Evolutionary conservation across 192 early-diverging fungal species (phyloP), one percentile per base, ranked within the genome.

Genomic region (Rhizophagus prolifer): DNA sequence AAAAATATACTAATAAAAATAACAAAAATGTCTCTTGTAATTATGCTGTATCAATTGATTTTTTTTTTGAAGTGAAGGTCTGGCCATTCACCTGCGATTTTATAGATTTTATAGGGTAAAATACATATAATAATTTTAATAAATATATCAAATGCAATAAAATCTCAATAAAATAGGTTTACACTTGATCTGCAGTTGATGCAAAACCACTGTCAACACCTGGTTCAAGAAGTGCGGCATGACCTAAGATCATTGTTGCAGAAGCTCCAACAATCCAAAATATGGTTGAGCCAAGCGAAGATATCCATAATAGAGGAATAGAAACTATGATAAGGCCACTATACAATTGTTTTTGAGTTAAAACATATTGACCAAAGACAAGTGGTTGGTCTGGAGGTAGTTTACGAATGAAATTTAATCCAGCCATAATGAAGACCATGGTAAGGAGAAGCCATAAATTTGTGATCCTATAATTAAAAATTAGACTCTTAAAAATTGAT

Each of bases 241-340:
- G 89, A 64, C 86, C 86, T 28, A 87, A 60, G 73, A 90, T 81
- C n/a, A 82, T 72, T 47, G 87, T 77, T 41, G 87, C 87, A 69
- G 86, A 85, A 61, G 89, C 89, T 67, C 88, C 86, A 74, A 88
- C 77, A 70, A 89, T 84, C 89, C 89, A 90, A 61, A 90, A 89
- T 50, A 90, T 80, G 26, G 84, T 85, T 12, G 85, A 85, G 2
- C 85, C 81, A 21, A 86, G 80, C 14, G 82, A 83, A 34, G 86
- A 87, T 71, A 90, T 79, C 65, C 84, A 82, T 61, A 90, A 83
- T 21, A 90, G 78, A 44, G 84, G 44, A 63, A 89, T 78, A 6
- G 86, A 84, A 46, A 82, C 73, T 41, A 72, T 67, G 54, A 82
- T 81, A 46, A 86, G 79, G n/a, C 34, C 72, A 13, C 75, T 79